Evolutionary conservation across 2,329 filamentous ascomycete species (phyloP).

Genomic region (Xylariales sp.): DNA sequence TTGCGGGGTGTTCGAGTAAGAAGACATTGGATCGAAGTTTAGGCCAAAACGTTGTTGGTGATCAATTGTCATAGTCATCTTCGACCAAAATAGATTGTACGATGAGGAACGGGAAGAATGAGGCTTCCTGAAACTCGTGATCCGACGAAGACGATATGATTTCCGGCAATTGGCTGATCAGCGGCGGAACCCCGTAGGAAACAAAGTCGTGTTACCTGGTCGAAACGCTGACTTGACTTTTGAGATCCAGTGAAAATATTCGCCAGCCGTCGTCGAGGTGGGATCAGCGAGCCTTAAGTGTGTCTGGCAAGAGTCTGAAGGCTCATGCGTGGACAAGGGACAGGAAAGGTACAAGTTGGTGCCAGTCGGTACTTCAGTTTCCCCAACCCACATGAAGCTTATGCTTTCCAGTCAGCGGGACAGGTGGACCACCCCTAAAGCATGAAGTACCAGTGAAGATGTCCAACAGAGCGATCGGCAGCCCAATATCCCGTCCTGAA

Average conservation of each 20-base stretch:
- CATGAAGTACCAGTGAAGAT: conserved; percentile 39
- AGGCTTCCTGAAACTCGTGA: conserved; percentile 1
- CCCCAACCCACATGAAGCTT: conserved; percentile 37
- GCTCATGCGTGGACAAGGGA: conserved; percentile 30
- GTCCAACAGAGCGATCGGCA: conserved; percentile 51
- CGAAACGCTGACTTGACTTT: conserved; percentile 23
- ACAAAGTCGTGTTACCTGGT: conserved; percentile 38
- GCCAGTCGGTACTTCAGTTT: conserved; percentile 32
- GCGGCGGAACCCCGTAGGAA: conserved; percentile 42
- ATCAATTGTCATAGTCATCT: conserved; percentile 95
- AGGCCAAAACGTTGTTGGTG: conserved; percentile 79
- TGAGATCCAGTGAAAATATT: conserved; percentile 30
- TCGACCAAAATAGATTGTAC: conserved; percentile 29
- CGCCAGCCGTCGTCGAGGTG: conserved; percentile 35
- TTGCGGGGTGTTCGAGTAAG: conserved; percentile 63
- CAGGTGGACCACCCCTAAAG: conserved; percentile 31
- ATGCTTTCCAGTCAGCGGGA: conserved; percentile 38
- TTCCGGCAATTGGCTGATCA: conserved; percentile 44
- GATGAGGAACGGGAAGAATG: conserved; percentile 10
- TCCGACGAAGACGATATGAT: conserved; percentile 17
- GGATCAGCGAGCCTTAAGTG: conserved; percentile 61
- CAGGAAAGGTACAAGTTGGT: conserved; percentile 30
- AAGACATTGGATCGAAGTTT: conserved; percentile 75
- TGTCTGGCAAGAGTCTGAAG: conserved; percentile 34
- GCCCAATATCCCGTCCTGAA: conserved; percentile 46